Evolutionary conservation across 1,284 basidiomycete species (phyloP).

Genomic region (Marasmius fiardii): DNA sequence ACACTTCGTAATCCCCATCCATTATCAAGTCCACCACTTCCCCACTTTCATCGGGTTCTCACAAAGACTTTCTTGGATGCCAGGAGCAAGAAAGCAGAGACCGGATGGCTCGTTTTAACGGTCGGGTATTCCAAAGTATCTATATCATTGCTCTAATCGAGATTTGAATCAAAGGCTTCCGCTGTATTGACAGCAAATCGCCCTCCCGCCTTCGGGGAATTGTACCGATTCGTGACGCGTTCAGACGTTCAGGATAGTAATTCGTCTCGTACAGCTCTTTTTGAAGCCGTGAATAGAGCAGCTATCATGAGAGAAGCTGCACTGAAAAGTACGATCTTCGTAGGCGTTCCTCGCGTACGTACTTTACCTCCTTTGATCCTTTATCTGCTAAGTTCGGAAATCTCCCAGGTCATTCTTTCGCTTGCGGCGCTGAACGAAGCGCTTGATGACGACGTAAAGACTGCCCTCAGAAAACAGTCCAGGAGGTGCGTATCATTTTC

Average conservation of each 20-base stretch:
- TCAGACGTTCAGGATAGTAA: conserved; percentile 39
- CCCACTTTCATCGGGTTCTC: conserved; percentile 56
- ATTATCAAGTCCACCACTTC: conserved; percentile 53
- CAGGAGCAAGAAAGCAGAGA: conserved; percentile 59
- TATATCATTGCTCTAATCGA: conserved; percentile 11
- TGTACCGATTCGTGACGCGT: conserved; percentile 76
- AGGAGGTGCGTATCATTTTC: conserved; percentile 51
- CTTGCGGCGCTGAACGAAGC: conserved; percentile 73
- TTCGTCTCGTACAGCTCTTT: conserved; percentile 39
- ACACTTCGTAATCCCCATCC: conserved; percentile 65
- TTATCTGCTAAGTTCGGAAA: conserved; percentile 12
- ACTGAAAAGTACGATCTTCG: conserved; percentile 90
- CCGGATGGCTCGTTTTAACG: conserved; percentile 81
- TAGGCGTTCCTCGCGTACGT: conserved; percentile 85
- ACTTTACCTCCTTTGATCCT: conserved; percentile 9
- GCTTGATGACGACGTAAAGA: conserved; percentile 77
- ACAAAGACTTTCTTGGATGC: conserved; percentile 61
- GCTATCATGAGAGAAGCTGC: conserved; percentile 91
- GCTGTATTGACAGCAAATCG: conserved; percentile 82
- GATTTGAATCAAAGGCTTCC: conserved; percentile 55
- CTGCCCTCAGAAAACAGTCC: conserved; percentile 60
- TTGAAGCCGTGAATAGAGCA: conserved; percentile 64
- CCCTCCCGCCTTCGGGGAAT: conserved; percentile 72
- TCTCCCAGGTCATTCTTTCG: conserved; percentile 74
- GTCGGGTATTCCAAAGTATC: conserved; percentile 35